Base-by-base conservation (phyloP, 208 protist genomes). In the Acanthamoeba culbertsoni region DNA sequence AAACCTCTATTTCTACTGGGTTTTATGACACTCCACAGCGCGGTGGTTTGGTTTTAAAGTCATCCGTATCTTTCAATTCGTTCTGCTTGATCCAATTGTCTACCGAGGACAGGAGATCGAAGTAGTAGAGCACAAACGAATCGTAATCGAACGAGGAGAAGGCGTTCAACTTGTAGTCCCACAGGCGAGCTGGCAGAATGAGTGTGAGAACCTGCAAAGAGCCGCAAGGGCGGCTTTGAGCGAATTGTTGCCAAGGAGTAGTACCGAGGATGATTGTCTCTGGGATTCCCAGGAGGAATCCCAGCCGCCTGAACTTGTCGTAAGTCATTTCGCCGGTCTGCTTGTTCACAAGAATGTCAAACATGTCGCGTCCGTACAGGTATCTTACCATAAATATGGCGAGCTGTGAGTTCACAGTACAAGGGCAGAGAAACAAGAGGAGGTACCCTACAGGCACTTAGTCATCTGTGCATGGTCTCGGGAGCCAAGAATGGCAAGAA, bases 211-310 rank as follows among this genome's bases (percentile, higher is more conserved):
- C n/a, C n/a, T n/a, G n/a, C n/a, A n/a, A n/a, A n/a, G n/a, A n/a
- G n/a, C n/a, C n/a, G n/a, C n/a, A n/a, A n/a, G n/a, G n/a, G n/a
- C n/a, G n/a, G n/a, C n/a, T n/a, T n/a, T n/a, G n/a, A n/a, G n/a
- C n/a, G n/a, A n/a, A 28, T 71, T 31, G 5, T 31, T 57, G 51
- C 75, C 40, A 26, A 42, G 12, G 46, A 88, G 77, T 40, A 86
- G 5, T 90, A 90, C 55, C 35, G 31, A 92, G 88, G 14, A 92
- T 92, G 59, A 46, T 46, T 16, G 14, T 77, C n/a, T 79, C 88
- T n/a, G 88, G 88, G 16, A 92, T 92, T 31, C 88, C 88, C 55
- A 92, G 43, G 40, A 92, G 42, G 88, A 92, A 92, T 1, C 88
- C 88, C 33, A 92, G 62, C 35, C 57, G 40, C 14, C 62, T 51